A percentile compares a stretch with the other conserved stretches of the same genome.
Conservation (phyloP, 139 green algal genomes). For the Chlorella sorokiniana region DNA sequence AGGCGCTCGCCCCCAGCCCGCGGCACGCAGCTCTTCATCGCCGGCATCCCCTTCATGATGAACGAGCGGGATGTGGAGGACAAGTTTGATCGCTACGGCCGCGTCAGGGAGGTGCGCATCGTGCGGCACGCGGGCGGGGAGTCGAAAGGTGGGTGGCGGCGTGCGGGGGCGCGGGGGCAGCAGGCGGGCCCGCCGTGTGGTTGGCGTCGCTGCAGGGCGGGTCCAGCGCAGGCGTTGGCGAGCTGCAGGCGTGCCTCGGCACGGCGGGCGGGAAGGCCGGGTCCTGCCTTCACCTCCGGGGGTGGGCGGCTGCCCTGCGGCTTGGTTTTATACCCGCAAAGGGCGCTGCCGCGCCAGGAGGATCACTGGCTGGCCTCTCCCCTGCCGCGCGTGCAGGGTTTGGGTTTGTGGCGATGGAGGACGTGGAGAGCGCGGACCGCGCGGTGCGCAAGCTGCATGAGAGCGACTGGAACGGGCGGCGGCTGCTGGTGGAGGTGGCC, state of each 20-base stretch:
- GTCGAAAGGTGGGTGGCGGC: conserved; percentile 32
- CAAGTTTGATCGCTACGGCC: conserved; percentile 42
- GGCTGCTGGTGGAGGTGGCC: conserved; percentile 44
- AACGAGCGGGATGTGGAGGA: conserved; percentile 48
- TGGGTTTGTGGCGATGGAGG: conserved; percentile 66
- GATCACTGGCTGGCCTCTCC: no score
- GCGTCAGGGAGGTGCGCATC: conserved; percentile 58
- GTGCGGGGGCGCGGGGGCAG: no score
- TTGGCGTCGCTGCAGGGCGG: no score
- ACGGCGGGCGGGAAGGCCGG: no score
- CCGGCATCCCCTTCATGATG: conserved; percentile 63
- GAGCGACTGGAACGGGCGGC: conserved; percentile 59
- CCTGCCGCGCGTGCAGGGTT: conserved; percentile 37
- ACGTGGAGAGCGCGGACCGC: conserved; percentile 51
- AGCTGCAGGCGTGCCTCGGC: no score
- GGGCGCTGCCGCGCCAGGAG: no score
- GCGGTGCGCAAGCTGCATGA: conserved; percentile 12
- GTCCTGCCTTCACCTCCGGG: no score
- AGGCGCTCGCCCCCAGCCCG: conserved; percentile 35
- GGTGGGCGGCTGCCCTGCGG: no score
- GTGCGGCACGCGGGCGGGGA: conserved; percentile 63
- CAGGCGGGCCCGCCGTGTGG: no score
- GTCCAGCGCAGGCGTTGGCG: no score
- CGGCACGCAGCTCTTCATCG: conserved; percentile 61
- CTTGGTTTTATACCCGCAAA: no score